Conservation (phyloP, 192 early-diverging fungal species). For the Cetraspora pellucida region DNA sequence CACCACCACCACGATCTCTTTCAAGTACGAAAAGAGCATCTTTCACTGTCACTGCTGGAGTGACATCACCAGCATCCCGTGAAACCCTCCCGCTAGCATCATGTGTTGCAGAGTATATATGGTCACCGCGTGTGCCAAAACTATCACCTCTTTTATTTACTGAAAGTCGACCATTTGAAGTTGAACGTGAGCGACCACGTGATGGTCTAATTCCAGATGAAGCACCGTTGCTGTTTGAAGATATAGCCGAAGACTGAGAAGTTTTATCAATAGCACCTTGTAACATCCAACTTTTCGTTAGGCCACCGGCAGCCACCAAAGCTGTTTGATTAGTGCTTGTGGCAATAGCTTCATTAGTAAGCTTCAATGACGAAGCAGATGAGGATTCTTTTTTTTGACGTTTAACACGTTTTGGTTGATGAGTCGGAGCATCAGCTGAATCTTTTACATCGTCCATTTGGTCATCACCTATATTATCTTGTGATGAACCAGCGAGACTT, state of each 20-base stretch:
- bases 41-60: conserved; percentile 60
- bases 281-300: conserved; percentile 62
- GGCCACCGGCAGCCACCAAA: conserved; percentile 55
- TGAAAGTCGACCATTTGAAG: not conserved
- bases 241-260: not conserved
- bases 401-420: conserved; percentile 42
- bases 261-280: conserved; percentile 50
- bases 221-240: not conserved
- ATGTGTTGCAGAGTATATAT: too few relatives aligned
- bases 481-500: conserved; percentile 48
- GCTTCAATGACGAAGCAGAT: conserved; percentile 38
- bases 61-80: conserved; percentile 6
- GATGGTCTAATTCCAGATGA: not conserved
- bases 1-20: conserved; percentile 59
- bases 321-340: conserved; percentile 63
- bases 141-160: conserved; percentile 2
- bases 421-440: conserved; percentile 21
- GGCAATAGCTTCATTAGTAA: conserved; percentile 53
- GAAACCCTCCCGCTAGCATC: too few relatives aligned
- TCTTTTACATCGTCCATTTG: conserved; percentile 36
- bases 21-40: conserved; percentile 78
- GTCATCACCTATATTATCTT: conserved; percentile 33
- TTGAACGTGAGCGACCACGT: not conserved
- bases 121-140: conserved; percentile 11
- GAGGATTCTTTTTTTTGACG: conserved; percentile 47